Evolutionary conservation across 495 filamentous ascomycete genomes (phyloP), one percentile per base, ranked within the genome.

Genomic region (Entonaema liquescens): DNA sequence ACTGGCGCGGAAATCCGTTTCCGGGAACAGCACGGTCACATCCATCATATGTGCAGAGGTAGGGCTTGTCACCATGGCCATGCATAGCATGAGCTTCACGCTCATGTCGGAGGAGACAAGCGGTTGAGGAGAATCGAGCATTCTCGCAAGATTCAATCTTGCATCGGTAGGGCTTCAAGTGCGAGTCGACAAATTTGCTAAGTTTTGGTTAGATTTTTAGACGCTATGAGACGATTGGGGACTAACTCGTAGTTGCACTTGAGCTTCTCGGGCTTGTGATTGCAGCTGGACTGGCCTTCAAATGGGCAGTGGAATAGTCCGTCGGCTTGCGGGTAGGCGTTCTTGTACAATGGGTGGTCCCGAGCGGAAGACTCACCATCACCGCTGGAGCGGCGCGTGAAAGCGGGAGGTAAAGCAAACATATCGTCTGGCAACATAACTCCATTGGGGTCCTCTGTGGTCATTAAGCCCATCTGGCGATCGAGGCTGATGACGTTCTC

Each of bases 231-330:
- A 44, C 21, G 33, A 47, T 54, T 62, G 29, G 66, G 21, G 35
- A 75, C 91, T 88, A 90, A 94, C 94, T 97, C 93, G 79, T 97
- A 98, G 80, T 95, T 94, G 89, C 94, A 98, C 86, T 97, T 97
- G 68, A 97, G 90, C 79, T 93, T 93, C 71, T 92, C 93, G 21
- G 93, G 89, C 74, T 90, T 89, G 85, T 96, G 93, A 77, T 86
- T 89, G 87, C 93, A 96, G 65, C 85, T 88, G 44, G 89, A 81
- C 67, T 92, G 85, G 78, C 87, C 88, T 79, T 91, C 90, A 82
- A 88, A 93, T 23, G 94, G 94, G 87, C 94, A 98, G 82, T 96
- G 91, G 80, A 93, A 98, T 54, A 95, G 86, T 76, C 91, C 92
- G 81, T 96, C 92, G 68, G 81, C 81, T 44, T 88, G 74, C 31